phyloP scores from a whole-genome alignment of 345 rosid species.

The Populus deltoides region DNA sequence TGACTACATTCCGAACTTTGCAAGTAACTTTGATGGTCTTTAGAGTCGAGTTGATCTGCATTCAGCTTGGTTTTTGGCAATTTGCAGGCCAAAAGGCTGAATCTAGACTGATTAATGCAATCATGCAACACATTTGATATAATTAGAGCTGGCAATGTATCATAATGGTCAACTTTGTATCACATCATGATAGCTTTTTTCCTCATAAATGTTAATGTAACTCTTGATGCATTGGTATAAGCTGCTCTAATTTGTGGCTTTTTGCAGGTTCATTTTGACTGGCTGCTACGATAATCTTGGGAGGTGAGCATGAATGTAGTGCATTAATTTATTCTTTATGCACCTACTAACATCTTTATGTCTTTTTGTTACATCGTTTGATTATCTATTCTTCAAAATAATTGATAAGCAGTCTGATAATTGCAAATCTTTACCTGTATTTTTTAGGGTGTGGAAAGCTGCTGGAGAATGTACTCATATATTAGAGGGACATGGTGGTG shows the following conservation, averaged over 20 bases:
- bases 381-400: no score
- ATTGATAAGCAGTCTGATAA: neutral
- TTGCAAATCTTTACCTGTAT: neutral
- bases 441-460: slow-evolving; percentile 67
- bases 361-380: neutral
- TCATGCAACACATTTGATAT: neutral
- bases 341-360: neutral
- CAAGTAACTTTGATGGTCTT: no score
- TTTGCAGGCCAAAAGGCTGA: neutral
- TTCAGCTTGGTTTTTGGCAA: neutral
- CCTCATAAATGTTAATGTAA: neutral
- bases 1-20: no score
- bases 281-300: slow-evolving; percentile 86
- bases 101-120: neutral
- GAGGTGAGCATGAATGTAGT: slow-evolving; percentile 39
- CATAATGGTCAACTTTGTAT: neutral
- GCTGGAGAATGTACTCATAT: slow-evolving; percentile 72
- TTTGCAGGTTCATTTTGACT: slow-evolving; percentile 79
- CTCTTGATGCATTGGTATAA: neutral
- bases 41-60: no score
- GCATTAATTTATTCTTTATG: neutral
- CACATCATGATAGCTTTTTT: neutral
- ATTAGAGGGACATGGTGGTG: slow-evolving; percentile 74
- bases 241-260: slow-evolving; percentile 19
- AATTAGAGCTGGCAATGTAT: neutral